Conservation (phyloP, 1,284 basidiomycete genomes). For the Ceratobasidium theobromae region DNA sequence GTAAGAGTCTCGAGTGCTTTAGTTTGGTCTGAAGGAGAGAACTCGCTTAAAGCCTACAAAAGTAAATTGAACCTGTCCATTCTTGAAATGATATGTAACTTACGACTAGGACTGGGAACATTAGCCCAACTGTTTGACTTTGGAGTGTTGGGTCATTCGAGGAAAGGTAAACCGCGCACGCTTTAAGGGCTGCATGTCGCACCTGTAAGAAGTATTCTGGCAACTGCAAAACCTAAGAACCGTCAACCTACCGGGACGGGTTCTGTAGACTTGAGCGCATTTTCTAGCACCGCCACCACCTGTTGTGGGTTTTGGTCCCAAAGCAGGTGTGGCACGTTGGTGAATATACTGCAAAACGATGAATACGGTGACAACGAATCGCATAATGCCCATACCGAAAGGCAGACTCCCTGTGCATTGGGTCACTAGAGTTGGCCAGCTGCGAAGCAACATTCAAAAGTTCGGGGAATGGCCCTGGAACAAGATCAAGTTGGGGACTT, state of each 20-base stretch:
- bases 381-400: conserved; percentile 45
- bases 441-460: conserved; percentile 66
- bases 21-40: conserved; percentile 4
- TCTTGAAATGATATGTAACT: not conserved
- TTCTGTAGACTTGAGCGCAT: conserved; percentile 62
- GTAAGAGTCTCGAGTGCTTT: conserved; percentile 54
- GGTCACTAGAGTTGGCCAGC: conserved; percentile 49
- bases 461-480: conserved; percentile 63
- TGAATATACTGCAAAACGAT: conserved; percentile 50
- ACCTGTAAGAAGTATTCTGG: conserved; percentile 46
- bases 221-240: not conserved
- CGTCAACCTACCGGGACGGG: conserved; percentile 56
- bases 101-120: conserved; percentile 64
- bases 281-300: conserved; percentile 61
- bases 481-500: not conserved
- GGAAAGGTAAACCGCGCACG: conserved; percentile 63
- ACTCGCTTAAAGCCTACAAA: conserved; percentile 17
- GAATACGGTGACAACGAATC: not conserved
- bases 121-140: conserved; percentile 55
- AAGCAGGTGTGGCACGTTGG: conserved; percentile 49
- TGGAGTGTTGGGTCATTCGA: conserved; percentile 58
- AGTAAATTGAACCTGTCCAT: not conserved
- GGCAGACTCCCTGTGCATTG: conserved; percentile 55
- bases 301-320: conserved; percentile 69
- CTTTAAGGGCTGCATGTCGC: conserved; percentile 60